Percentiles rank a stretch among this genome's conserved stretches.
phyloP scores from a whole-genome alignment of 768 basidiomycete genomes.

The Kwoniella mangroviensis region DNA sequence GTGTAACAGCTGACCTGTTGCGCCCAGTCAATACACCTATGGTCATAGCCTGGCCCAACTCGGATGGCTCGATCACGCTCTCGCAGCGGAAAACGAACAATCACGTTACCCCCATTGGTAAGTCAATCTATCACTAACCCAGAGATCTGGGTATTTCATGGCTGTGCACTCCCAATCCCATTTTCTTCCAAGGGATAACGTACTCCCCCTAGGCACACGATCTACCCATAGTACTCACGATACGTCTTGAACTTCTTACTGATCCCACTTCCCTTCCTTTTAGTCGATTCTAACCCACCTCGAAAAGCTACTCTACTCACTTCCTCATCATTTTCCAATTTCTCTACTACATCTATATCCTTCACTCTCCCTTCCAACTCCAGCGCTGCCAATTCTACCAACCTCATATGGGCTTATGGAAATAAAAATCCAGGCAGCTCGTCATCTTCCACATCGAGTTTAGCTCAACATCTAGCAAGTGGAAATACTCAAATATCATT shows the following conservation, averaged over 20 bases:
- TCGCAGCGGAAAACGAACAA: conserved; percentile 67
- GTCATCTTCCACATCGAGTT: conserved; percentile 50
- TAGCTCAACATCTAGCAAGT: conserved; percentile 25
- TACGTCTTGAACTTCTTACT: not conserved
- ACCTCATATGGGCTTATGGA: conserved; percentile 69
- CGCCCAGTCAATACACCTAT: conserved; percentile 58
- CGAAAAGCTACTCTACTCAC: conserved; percentile 66
- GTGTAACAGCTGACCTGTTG: not conserved
- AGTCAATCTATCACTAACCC: conserved; percentile 43
- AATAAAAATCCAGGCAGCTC: conserved; percentile 62
- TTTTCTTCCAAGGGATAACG: too few species aligned
- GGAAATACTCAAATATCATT: conserved; percentile 13
- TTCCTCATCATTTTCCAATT: conserved; percentile 48
- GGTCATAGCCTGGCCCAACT: conserved; percentile 76
- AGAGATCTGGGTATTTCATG: too few species aligned
- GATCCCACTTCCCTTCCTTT: too few species aligned
- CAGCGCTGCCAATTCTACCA: conserved; percentile 54
- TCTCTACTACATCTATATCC: conserved; percentile 37
- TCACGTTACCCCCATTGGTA: conserved; percentile 67
- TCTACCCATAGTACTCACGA: too few species aligned
- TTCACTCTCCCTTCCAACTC: conserved; percentile 43
- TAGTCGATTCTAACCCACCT: conserved; percentile 59
- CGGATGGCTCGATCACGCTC: conserved; percentile 67
- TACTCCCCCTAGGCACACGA: too few species aligned
- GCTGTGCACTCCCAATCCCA: too few species aligned